phyloP scores from a whole-genome alignment of 192 early-diverging fungal species.

The Helicostylum pulchrum region DNA sequence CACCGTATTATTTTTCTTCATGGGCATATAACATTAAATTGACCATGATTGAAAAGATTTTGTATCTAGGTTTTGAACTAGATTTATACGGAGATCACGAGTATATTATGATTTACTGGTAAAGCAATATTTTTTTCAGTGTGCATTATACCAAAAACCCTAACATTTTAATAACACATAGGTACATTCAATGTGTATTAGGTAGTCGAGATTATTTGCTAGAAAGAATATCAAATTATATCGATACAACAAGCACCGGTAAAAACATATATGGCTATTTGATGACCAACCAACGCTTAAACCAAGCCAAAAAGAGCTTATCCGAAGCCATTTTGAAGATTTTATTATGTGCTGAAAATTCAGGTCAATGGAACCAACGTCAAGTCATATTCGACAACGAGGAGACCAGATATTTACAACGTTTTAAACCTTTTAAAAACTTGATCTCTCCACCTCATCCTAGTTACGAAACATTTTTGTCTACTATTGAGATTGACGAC shows the following conservation, averaged over 20 bases:
- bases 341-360: slow-evolving; percentile 31
- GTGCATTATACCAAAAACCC: no score
- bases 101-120: slow-evolving; percentile 60
- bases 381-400: slow-evolving; percentile 44
- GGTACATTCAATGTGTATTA: slow-evolving; percentile 16
- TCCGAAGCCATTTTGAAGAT: slow-evolving; percentile 32
- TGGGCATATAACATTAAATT: slow-evolving; percentile 67
- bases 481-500: background rate
- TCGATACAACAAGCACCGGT: background rate
- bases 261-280: background rate
- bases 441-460: slow-evolving; percentile 21
- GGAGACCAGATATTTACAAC: slow-evolving; percentile 40
- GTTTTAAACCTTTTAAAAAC: slow-evolving; percentile 45
- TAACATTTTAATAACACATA: no score
- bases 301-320: slow-evolving; percentile 23
- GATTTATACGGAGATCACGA: slow-evolving; percentile 67
- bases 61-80: slow-evolving; percentile 64
- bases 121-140: no score
- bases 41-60: slow-evolving; percentile 47
- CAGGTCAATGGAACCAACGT: slow-evolving; percentile 25
- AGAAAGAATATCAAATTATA: slow-evolving; percentile 1
- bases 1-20: slow-evolving; percentile 55
- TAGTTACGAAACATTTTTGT: background rate
- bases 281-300: slow-evolving; percentile 3
- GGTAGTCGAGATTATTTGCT: slow-evolving; percentile 2